Evolutionary conservation across 805 yeast genomes (phyloP).

Genomic region (Tetrapisispora phaffii): DNA sequence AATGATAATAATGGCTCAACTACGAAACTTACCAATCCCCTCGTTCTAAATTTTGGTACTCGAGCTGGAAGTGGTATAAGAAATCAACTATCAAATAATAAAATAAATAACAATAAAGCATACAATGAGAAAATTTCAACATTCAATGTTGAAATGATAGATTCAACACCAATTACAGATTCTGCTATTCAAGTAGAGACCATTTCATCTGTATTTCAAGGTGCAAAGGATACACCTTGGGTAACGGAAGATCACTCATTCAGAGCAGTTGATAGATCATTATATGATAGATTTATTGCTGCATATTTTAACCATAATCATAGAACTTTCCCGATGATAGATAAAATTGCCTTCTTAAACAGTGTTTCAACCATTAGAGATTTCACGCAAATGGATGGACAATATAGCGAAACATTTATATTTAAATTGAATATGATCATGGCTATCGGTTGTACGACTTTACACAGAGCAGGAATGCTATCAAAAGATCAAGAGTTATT

Average conservation of each 20-base stretch:
- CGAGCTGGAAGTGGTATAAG: not conserved
- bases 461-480: constrained; percentile 34
- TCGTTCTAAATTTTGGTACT: not conserved
- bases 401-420: constrained; percentile 21
- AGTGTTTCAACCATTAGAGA: constrained; percentile 25
- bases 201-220: constrained; percentile 22
- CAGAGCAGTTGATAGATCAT: constrained; percentile 25
- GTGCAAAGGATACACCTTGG: constrained; percentile 24
- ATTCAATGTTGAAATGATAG: not conserved
- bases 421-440: constrained; percentile 44
- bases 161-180: constrained; percentile 23
- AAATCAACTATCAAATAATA: not conserved
- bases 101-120: not conserved
- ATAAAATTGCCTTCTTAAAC: constrained; percentile 31
- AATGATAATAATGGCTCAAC: not conserved
- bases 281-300: constrained; percentile 32
- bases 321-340: constrained; percentile 36
- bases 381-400: constrained; percentile 17
- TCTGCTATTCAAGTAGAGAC: constrained; percentile 27
- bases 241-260: constrained; percentile 19
- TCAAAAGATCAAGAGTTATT: constrained; percentile 30
- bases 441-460: constrained; percentile 46
- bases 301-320: constrained; percentile 39
- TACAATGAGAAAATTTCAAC: not conserved
- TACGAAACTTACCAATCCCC: not conserved